A percentile compares a stretch with the other conserved stretches of the same genome.
Evolutionary conservation across 23 red algal genomes (phyloP).

Genomic region (Gracilaria vermiculophylla): DNA sequence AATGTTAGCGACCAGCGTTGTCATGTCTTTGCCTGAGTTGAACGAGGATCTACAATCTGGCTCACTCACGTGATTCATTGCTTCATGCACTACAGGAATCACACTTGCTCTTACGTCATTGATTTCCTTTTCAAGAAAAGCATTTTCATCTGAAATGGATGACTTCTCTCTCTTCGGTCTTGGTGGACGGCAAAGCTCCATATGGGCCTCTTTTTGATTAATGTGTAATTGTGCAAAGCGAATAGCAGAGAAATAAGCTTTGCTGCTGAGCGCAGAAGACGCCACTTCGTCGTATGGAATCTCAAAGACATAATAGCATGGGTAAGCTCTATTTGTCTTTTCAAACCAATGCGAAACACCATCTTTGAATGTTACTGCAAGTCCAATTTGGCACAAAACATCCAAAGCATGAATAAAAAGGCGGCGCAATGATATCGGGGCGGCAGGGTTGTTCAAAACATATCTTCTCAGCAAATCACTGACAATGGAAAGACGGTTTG

Average conservation of each 20-base stretch:
- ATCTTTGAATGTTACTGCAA: constrained; percentile 16
- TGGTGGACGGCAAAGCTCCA: constrained; percentile 12
- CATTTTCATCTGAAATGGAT: not conserved
- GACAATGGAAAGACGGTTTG: not conserved
- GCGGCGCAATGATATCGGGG: constrained; percentile 14
- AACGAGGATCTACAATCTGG: constrained; percentile 36
- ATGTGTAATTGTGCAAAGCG: constrained; percentile 53
- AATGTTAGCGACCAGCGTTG: not conserved
- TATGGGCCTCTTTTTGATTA: not conserved
- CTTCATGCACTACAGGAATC: not conserved
- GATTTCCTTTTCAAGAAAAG: not conserved
- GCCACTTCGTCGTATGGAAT: constrained; percentile 46
- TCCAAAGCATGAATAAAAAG: constrained; percentile 47
- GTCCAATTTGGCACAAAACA: constrained; percentile 62
- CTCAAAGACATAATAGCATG: constrained; percentile 30
- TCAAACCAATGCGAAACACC: not conserved
- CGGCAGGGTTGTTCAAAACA: constrained; percentile 8
- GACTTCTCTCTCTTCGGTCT: not conserved
- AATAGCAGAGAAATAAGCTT: constrained; percentile 49
- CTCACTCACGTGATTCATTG: constrained; percentile 48
- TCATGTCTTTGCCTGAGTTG: not conserved
- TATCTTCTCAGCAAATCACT: constrained; percentile 18
- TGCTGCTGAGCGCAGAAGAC: not conserved
- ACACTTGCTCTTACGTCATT: not conserved
- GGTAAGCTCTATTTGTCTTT: not conserved